Base-by-base conservation (phyloP, 2,329 filamentous ascomycete species). In the Colletotrichum sp. region DNA sequence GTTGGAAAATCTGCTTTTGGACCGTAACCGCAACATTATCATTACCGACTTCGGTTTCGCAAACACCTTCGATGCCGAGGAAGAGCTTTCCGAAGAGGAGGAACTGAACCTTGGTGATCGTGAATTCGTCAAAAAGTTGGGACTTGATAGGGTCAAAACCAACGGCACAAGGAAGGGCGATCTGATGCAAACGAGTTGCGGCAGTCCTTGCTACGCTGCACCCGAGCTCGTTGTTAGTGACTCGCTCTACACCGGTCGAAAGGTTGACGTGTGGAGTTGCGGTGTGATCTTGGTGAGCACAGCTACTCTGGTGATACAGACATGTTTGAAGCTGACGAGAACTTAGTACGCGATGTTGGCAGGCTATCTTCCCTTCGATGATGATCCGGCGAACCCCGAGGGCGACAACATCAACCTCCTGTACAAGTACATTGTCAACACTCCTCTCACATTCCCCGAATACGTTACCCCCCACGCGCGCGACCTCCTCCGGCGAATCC, bases 41-140 rank as follows among this genome's bases (percentile, higher is more conserved):
- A 99, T 99, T 83, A 99, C 97, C 19, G 97, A 99, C 86, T 99
- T 99, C 86, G 97, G 97, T 22, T 99, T 99, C 84, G 97, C 97
- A 80, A 99, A 99, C 85, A 99, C 96, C 0, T 99, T 99, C 82
- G 95, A 98, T 82, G 92, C 97, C 0, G 87, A 89, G 44, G 97
- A 99, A 82, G 96, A 98, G 83, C 90, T 99, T 52, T 92, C 92
- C 6, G 95, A 98, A 76, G 96, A 98, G 75, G 94, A 98, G 79
- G 97, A 99, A 85, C 92, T 95, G 81, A 95, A 96, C 78, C 88
- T 99, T 27, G 91, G 92, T 30, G 96, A 98, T 82, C 94, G 95
- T 79, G 96, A 98, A 22, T 97, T 93, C 82, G 94, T 99, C 77
- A 96, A 96, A 87, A 90, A 93, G 68, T 90, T 94, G 87, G 95